A percentile compares a stretch with the other conserved stretches of the same genome.
Conservation (phyloP, 139 green algal genomes). For the Spirogloea muscicola region DNA sequence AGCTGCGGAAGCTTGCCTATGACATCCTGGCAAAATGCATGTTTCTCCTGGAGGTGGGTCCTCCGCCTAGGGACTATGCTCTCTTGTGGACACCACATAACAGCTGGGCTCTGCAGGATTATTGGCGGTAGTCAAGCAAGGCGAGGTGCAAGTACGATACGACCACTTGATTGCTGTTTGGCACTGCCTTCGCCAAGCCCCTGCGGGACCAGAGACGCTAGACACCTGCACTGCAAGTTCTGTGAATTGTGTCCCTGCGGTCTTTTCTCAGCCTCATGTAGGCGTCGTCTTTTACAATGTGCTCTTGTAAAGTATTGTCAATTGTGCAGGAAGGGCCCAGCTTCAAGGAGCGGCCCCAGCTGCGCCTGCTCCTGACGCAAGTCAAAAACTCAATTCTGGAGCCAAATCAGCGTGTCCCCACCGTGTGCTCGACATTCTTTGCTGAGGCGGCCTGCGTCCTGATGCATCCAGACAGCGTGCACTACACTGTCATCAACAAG, state of each 20-base stretch:
- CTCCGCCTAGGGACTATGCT: not conserved
- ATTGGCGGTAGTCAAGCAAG: too few relatives aligned
- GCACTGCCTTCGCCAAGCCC: too few relatives aligned
- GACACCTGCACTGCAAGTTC: too few relatives aligned
- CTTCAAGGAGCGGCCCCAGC: conserved; percentile 4
- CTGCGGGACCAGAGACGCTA: too few relatives aligned
- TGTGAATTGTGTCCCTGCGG: too few relatives aligned
- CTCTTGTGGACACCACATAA: conserved; percentile 9
- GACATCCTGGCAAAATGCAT: conserved; percentile 1
- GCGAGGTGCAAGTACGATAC: too few relatives aligned
- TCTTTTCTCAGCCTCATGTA: too few relatives aligned
- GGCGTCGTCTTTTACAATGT: too few relatives aligned
- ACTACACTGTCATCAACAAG: conserved; percentile 14
- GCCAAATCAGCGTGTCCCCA: conserved; percentile 4
- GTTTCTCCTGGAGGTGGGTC: conserved; percentile 8
- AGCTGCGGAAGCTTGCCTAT: conserved; percentile 11
- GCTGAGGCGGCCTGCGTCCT: conserved; percentile 5
- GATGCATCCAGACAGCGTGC: not conserved
- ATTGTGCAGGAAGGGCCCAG: not conserved
- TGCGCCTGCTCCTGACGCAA: conserved; percentile 8
- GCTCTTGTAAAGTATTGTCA: too few relatives aligned
- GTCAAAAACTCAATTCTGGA: not conserved
- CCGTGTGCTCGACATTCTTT: conserved; percentile 1
- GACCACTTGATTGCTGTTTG: too few relatives aligned
- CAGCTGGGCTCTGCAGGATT: too few relatives aligned